These are phyloP conservation scores for Mucor mucedo DNA, from an alignment of 371 early-diverging fungal species.

Conservation along the genomic window DNA sequence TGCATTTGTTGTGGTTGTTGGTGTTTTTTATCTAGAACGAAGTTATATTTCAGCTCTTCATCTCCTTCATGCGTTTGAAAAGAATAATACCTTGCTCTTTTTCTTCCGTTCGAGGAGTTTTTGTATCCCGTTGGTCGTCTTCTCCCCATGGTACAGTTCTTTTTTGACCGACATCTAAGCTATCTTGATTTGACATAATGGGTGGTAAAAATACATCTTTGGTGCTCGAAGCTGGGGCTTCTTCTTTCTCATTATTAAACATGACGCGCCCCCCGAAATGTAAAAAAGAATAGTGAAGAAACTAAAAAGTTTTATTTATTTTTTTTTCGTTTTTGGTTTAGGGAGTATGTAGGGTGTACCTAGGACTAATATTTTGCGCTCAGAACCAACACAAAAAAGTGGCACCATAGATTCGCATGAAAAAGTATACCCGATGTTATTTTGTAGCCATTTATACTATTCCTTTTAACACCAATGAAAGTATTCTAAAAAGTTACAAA, in stretches of 20 bases:
- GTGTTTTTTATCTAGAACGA: slow-evolving; percentile 7
- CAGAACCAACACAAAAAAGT: too few species aligned
- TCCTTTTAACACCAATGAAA: too few species aligned
- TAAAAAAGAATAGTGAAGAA: neutral
- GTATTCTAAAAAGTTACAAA: too few species aligned
- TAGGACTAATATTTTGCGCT: neutral
- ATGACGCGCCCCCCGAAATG: slow-evolving; percentile 3
- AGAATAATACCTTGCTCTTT: slow-evolving; percentile 8
- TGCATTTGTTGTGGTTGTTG: slow-evolving; percentile 35
- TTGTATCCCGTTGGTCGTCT: slow-evolving; percentile 21
- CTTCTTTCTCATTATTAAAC: slow-evolving; percentile 1
- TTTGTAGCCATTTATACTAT: too few species aligned
- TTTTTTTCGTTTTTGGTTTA: neutral
- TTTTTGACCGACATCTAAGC: slow-evolving; percentile 22
- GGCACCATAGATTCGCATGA: too few species aligned
- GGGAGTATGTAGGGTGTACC: neutral
- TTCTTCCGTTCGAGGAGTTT: slow-evolving; percentile 11
- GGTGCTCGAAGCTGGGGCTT: neutral
- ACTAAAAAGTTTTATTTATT: neutral
- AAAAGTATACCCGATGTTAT: too few species aligned
- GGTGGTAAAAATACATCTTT: slow-evolving; percentile 15
- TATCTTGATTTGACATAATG: slow-evolving; percentile 8
- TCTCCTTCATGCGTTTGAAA: neutral
- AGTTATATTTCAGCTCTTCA: neutral
- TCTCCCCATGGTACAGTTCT: slow-evolving; percentile 26